A percentile compares a stretch with the other conserved stretches of the same genome.
Conservation (phyloP, 1,284 basidiomycete species). For the Rhizoctonia solani region DNA sequence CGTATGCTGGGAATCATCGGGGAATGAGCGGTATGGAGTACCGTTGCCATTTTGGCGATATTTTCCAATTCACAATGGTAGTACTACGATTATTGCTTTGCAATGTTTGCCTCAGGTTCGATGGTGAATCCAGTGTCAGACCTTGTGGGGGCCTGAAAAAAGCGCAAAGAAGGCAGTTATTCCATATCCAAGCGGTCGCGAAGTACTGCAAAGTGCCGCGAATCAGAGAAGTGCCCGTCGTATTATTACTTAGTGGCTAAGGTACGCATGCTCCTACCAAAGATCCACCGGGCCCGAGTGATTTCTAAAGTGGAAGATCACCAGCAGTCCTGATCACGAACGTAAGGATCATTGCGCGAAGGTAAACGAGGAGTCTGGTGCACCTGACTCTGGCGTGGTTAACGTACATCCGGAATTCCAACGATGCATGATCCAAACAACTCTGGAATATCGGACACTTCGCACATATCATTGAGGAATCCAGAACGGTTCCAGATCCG, state of each 20-base stretch:
- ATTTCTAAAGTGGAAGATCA: constrained; percentile 6
- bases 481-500: background rate
- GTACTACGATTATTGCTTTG: too few species aligned
- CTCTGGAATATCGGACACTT: too few species aligned
- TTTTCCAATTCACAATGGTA: too few species aligned
- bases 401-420: constrained; percentile 3
- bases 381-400: constrained; percentile 10
- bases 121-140: too few species aligned
- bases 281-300: constrained; percentile 5
- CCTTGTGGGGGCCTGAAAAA: constrained; percentile 7
- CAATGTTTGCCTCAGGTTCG: too few species aligned
- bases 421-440: background rate
- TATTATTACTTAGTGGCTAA: background rate
- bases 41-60: background rate
- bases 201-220: background rate
- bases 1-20: constrained; percentile 27
- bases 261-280: background rate
- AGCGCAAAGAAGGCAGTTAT: background rate
- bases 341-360: constrained; percentile 5
- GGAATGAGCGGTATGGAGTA: constrained; percentile 6
- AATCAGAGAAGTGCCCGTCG: constrained; percentile 15
- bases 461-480: background rate
- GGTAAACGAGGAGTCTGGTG: background rate
- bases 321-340: background rate
- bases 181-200: constrained; percentile 13